Evolutionary conservation across 495 filamentous ascomycete genomes (phyloP).

Genomic region (Penicillium paradoxum): DNA sequence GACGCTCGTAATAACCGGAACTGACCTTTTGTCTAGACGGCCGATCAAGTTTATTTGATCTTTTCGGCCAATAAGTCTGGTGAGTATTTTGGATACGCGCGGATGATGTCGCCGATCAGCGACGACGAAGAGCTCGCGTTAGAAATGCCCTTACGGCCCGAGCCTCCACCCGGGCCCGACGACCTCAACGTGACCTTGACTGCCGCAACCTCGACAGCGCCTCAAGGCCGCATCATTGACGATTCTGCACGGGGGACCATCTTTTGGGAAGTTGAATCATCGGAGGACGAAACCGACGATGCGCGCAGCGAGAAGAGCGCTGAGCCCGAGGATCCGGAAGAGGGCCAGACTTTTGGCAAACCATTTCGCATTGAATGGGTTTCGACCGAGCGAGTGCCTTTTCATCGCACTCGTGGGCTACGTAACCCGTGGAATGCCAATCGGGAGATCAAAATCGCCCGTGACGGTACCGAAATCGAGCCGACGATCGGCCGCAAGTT

Average conservation of each 20-base stretch:
- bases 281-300: constrained; percentile 41
- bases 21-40: constrained; percentile 44
- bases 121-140: constrained; percentile 66
- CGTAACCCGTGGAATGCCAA: constrained; percentile 97
- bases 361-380: constrained; percentile 93
- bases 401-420: constrained; percentile 83
- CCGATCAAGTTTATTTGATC: constrained; percentile 88
- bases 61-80: constrained; percentile 98
- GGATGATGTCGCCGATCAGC: constrained; percentile 82
- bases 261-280: constrained; percentile 87
- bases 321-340: constrained; percentile 39
- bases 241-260: constrained; percentile 90
- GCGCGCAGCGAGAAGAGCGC: constrained; percentile 29
- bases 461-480: constrained; percentile 93
- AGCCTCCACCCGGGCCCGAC: constrained; percentile 55
- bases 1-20: neutral
- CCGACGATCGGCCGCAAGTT: constrained; percentile 73
- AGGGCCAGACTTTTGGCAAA: constrained; percentile 72
- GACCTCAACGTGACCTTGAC: constrained; percentile 65
- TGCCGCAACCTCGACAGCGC: constrained; percentile 71
- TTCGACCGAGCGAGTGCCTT: constrained; percentile 79
- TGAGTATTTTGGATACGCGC: constrained; percentile 93
- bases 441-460: constrained; percentile 91
- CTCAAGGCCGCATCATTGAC: constrained; percentile 84
- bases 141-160: constrained; percentile 39